A percentile compares a stretch with the other conserved stretches of the same genome.
These are phyloP conservation scores for Solanum hybrid DNA, from an alignment of 305 asterid species.

Conservation along the genomic window DNA sequence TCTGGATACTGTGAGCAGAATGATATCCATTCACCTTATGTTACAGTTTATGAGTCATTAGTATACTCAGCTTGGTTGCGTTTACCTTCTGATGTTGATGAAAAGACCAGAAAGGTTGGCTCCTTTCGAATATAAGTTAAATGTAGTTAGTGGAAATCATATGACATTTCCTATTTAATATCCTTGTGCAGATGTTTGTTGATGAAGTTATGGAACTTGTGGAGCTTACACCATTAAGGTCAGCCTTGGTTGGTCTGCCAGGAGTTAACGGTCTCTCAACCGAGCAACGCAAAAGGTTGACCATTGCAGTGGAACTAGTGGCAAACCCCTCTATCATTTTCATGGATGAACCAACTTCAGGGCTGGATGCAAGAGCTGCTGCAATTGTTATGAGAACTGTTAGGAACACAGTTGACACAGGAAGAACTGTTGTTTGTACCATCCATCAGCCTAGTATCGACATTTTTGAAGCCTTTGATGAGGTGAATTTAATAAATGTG, in stretches of 20 bases:
- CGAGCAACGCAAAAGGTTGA: slow-evolving; percentile 53
- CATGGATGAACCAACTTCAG: slow-evolving; percentile 55
- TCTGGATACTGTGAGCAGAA: background rate
- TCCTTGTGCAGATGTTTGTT: slow-evolving; percentile 17
- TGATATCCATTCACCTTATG: background rate
- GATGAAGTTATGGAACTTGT: slow-evolving; percentile 49
- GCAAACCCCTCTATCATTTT: slow-evolving; percentile 18
- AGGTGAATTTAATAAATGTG: slow-evolving; percentile 1
- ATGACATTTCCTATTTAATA: background rate
- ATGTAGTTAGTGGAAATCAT: background rate
- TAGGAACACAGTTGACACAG: slow-evolving; percentile 23
- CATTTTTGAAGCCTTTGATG: slow-evolving; percentile 27
- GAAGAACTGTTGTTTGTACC: slow-evolving; percentile 28
- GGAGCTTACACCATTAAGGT: slow-evolving; percentile 32
- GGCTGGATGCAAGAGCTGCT: slow-evolving; percentile 54
- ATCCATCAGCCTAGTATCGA: slow-evolving; percentile 30
- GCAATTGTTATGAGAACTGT: slow-evolving; percentile 33
- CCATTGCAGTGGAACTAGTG: slow-evolving; percentile 59
- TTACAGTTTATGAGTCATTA: slow-evolving; percentile 13
- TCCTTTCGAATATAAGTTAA: background rate
- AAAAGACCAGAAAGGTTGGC: slow-evolving; percentile 15
- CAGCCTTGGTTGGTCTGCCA: slow-evolving; percentile 43
- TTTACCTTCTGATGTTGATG: slow-evolving; percentile 15
- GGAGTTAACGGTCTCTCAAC: slow-evolving; percentile 49
- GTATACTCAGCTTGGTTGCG: slow-evolving; percentile 21